Evolutionary conservation across 2,329 filamentous ascomycete genomes (phyloP).

Genomic region (Davidsoniella eucalypti): DNA sequence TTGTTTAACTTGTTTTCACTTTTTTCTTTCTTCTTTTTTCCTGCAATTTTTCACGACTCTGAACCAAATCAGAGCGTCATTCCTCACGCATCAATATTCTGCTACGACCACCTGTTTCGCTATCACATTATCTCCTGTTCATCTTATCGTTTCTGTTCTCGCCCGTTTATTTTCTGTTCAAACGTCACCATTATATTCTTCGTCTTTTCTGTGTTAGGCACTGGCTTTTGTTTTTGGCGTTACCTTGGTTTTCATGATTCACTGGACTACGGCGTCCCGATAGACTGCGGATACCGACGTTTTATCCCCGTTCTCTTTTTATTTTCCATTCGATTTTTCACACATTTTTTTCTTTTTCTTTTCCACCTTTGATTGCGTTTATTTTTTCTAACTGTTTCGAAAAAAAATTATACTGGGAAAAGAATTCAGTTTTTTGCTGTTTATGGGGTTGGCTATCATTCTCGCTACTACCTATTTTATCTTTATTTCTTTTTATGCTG

Average conservation of each 20-base stretch:
- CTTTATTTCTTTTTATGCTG: constrained; percentile 8
- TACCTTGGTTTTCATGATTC: constrained; percentile 8
- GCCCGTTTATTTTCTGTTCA: constrained; percentile 2
- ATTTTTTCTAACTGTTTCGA: neutral
- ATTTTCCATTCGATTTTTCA: neutral
- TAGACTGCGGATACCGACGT: constrained; percentile 8
- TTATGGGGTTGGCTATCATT: too few species aligned
- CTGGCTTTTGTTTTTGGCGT: constrained; percentile 9
- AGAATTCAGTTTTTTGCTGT: too few species aligned
- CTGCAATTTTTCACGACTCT: constrained; percentile 1
- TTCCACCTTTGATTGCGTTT: neutral
- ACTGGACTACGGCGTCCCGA: constrained; percentile 6
- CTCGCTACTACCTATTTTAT: neutral
- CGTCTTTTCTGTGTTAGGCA: constrained; percentile 6
- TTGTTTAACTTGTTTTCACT: constrained; percentile 11
- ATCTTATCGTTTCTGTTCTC: neutral
- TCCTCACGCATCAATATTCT: constrained; percentile 6
- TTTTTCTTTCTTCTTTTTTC: neutral
- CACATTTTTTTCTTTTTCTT: too few species aligned
- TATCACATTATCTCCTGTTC: too few species aligned
- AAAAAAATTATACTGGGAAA: too few species aligned
- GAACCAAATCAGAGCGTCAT: neutral
- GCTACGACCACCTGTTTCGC: constrained; percentile 7
- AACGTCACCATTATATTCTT: constrained; percentile 2
- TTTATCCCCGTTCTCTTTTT: neutral